Conservation (phyloP, 345 rosid species). For the Eucalyptus cloeziana region DNA sequence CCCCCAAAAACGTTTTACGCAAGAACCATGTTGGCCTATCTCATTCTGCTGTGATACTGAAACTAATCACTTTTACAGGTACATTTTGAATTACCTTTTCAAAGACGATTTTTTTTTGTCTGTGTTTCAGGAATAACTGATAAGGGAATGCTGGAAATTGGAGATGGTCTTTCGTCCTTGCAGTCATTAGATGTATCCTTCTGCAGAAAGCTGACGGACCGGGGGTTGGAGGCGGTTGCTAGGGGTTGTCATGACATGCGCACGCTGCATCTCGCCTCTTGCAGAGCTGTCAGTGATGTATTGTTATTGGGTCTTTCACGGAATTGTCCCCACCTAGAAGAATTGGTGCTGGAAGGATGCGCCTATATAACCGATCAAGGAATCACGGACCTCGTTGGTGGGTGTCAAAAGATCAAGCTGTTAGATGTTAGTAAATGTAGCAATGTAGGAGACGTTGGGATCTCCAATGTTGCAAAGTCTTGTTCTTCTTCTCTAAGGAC, state of each 20-base stretch:
- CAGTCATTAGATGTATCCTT: slow-evolving; percentile 80
- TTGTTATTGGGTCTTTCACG: slow-evolving; percentile 37
- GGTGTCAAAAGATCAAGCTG: slow-evolving; percentile 45
- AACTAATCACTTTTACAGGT: background rate
- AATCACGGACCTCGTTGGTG: slow-evolving; percentile 47
- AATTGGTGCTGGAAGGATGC: slow-evolving; percentile 77
- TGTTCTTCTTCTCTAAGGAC: slow-evolving; percentile 62
- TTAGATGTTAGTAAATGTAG: slow-evolving; percentile 82
- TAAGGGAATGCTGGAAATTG: slow-evolving; percentile 57
- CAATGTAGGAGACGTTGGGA: slow-evolving; percentile 58
- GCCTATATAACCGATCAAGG: slow-evolving; percentile 55
- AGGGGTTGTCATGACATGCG: slow-evolving; percentile 60
- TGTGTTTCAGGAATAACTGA: slow-evolving; percentile 64
- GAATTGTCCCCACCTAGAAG: slow-evolving; percentile 47
- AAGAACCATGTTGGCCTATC: background rate
- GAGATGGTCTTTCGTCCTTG: slow-evolving; percentile 49
- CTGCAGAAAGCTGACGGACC: slow-evolving; percentile 81
- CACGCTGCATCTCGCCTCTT: slow-evolving; percentile 53
- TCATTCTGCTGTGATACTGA: background rate
- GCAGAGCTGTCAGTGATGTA: slow-evolving; percentile 54
- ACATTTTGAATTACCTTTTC: background rate
- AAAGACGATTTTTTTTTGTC: background rate
- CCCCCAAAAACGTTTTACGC: background rate
- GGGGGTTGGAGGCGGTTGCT: slow-evolving; percentile 71
- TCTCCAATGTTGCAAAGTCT: slow-evolving; percentile 50